Conservation (phyloP, 2,329 filamentous ascomycete genomes). For the Cryoendolithus antarcticus region DNA sequence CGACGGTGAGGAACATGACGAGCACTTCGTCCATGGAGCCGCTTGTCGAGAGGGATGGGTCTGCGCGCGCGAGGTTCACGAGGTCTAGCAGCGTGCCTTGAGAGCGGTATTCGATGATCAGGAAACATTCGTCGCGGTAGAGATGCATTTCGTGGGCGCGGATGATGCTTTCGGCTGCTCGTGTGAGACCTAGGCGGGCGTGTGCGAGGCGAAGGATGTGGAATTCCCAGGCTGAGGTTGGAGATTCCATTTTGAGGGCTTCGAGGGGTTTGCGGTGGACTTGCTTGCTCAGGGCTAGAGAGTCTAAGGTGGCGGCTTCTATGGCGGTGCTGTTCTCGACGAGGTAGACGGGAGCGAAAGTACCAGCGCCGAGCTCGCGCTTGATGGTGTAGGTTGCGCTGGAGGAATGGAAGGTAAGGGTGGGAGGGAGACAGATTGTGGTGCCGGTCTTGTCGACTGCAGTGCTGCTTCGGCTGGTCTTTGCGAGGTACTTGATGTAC, state of each 20-base stretch:
- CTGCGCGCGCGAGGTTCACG: constrained; percentile 67
- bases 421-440: constrained; percentile 46
- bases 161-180: constrained; percentile 66
- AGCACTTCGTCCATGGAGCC: constrained; percentile 79
- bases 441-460: constrained; percentile 49
- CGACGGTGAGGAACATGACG: constrained; percentile 90
- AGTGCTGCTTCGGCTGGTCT: constrained; percentile 40
- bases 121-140: constrained; percentile 78
- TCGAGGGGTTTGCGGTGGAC: constrained; percentile 52
- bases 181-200: constrained; percentile 54
- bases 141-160: constrained; percentile 83
- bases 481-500: constrained; percentile 57
- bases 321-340: constrained; percentile 48
- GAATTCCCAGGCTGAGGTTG: constrained; percentile 87
- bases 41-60: constrained; percentile 36
- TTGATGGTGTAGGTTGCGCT: constrained; percentile 63
- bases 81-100: constrained; percentile 93
- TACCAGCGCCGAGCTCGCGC: constrained; percentile 79
- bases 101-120: constrained; percentile 75
- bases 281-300: constrained; percentile 47
- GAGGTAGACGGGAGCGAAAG: constrained; percentile 90
- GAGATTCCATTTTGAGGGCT: constrained; percentile 88
- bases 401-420: constrained; percentile 55
- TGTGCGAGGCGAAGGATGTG: constrained; percentile 83
- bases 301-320: constrained; percentile 29